These are phyloP conservation scores for Penstemon newberryi DNA, from an alignment of 257 asterid species.

Conservation along the genomic window DNA sequence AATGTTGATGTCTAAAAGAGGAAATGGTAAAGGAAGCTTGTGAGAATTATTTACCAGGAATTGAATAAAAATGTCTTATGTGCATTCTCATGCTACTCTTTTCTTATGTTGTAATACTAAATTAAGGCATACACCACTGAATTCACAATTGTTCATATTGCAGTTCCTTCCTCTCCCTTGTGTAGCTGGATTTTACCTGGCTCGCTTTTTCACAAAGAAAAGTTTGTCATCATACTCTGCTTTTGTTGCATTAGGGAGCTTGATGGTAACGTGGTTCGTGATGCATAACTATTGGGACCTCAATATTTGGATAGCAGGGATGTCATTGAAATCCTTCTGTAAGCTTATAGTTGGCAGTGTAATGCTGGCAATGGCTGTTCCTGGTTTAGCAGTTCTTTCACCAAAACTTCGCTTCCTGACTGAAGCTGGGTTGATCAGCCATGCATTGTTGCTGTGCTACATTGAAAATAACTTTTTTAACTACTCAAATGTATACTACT, in stretches of 20 bases:
- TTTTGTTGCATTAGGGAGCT: constrained; percentile 86
- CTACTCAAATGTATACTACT: constrained; percentile 85
- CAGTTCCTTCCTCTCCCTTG: constrained; percentile 96
- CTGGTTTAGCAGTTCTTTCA: constrained; percentile 94
- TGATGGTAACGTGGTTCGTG: constrained; percentile 95
- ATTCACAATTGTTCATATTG: constrained; percentile 34
- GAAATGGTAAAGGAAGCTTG: neutral
- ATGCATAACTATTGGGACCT: constrained; percentile 98
- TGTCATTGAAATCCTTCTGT: constrained; percentile 93
- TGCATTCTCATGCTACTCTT: constrained; percentile 25
- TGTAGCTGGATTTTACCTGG: constrained; percentile 88
- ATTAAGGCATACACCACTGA: constrained; percentile 22
- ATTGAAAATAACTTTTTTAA: constrained; percentile 82
- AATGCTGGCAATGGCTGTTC: constrained; percentile 86
- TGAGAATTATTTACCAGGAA: constrained; percentile 8
- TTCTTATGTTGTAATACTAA: constrained; percentile 9
- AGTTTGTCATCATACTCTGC: constrained; percentile 82
- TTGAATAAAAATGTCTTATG: neutral
- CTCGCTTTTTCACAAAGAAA: constrained; percentile 91
- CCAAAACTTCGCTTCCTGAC: constrained; percentile 64
- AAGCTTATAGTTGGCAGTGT: constrained; percentile 92
- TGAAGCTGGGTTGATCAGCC: constrained; percentile 84
- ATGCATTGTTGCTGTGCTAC: constrained; percentile 84
- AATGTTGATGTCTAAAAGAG: neutral
- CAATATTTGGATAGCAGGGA: constrained; percentile 98